phyloP scores from a whole-genome alignment of 257 asterid species.

The Nyctanthes arbortristis region DNA sequence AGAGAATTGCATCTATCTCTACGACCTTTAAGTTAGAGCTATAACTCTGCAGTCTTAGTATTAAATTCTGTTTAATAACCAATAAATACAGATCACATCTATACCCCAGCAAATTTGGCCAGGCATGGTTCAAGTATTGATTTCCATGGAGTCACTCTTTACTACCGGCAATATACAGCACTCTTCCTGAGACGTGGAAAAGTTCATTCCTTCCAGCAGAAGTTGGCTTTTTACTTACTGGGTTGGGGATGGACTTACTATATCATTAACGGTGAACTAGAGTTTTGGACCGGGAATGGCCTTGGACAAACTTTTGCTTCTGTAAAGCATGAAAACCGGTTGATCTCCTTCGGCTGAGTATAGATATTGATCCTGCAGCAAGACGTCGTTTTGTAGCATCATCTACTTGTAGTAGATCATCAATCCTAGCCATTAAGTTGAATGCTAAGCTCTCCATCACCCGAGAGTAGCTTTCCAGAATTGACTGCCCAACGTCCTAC shows the following conservation, averaged over 20 bases:
- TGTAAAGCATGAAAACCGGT: conserved; percentile 34
- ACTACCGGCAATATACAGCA: not conserved
- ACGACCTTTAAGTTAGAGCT: conserved; percentile 19
- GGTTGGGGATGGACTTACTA: conserved; percentile 41
- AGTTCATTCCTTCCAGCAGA: conserved; percentile 23
- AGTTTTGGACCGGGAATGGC: conserved; percentile 50
- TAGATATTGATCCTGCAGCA: conserved; percentile 44
- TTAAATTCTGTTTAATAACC: not conserved
- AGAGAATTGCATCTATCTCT: conserved; percentile 20
- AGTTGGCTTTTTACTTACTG: conserved; percentile 37
- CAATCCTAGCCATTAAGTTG: conserved; percentile 77
- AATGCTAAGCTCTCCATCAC: conserved; percentile 86
- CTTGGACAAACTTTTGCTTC: conserved; percentile 38
- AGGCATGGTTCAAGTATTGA: not conserved
- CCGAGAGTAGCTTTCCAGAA: conserved; percentile 96
- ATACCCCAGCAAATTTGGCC: not conserved
- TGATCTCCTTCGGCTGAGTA: conserved; percentile 35
- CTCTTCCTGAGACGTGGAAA: conserved; percentile 10
- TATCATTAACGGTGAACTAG: conserved; percentile 37
- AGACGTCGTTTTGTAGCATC: conserved; percentile 79
- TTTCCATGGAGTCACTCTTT: not conserved
- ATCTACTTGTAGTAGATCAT: conserved; percentile 79
- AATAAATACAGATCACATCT: not conserved
- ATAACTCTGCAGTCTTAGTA: conserved; percentile 14
- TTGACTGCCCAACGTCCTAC: conserved; percentile 94